A percentile compares a stretch with the other conserved stretches of the same genome.
Evolutionary conservation across 495 filamentous ascomycete species (phyloP).

Genomic region (Neurospora hispaniola): DNA sequence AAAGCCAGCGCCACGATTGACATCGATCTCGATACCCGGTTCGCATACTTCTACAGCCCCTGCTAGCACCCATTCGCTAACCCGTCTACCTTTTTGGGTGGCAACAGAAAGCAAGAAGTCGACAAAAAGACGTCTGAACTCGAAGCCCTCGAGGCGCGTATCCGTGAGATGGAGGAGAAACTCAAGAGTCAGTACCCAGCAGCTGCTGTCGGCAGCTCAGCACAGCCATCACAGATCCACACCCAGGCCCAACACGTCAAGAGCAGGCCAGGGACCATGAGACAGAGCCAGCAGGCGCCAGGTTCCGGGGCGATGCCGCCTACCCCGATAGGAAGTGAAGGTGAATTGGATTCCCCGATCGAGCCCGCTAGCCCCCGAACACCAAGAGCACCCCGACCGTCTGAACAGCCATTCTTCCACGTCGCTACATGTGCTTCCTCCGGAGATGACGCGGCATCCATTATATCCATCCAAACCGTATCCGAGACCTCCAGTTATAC

Average conservation of each 20-base stretch:
- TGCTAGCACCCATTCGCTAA: constrained; percentile 7
- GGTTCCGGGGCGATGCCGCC: constrained; percentile 42
- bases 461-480: constrained; percentile 13
- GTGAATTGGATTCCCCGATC: constrained; percentile 35
- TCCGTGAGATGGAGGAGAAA: constrained; percentile 75
- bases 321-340: constrained; percentile 47
- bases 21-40: background rate
- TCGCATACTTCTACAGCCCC: background rate
- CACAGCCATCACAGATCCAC: background rate
- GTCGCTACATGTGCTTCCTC: background rate
- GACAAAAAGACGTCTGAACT: constrained; percentile 67
- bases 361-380: constrained; percentile 5
- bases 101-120: constrained; percentile 56
- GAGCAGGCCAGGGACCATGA: constrained; percentile 32
- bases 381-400: background rate
- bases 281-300: constrained; percentile 29
- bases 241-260: constrained; percentile 17
- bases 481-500: constrained; percentile 19
- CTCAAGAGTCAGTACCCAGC: constrained; percentile 40
- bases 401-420: background rate
- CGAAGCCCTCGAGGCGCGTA: constrained; percentile 69
- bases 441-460: constrained; percentile 15
- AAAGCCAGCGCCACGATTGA: background rate
- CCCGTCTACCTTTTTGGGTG: background rate
- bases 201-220: constrained; percentile 2